phyloP scores from a whole-genome alignment of 176 grass and related monocot genomes.

The Eragrostis curvula region DNA sequence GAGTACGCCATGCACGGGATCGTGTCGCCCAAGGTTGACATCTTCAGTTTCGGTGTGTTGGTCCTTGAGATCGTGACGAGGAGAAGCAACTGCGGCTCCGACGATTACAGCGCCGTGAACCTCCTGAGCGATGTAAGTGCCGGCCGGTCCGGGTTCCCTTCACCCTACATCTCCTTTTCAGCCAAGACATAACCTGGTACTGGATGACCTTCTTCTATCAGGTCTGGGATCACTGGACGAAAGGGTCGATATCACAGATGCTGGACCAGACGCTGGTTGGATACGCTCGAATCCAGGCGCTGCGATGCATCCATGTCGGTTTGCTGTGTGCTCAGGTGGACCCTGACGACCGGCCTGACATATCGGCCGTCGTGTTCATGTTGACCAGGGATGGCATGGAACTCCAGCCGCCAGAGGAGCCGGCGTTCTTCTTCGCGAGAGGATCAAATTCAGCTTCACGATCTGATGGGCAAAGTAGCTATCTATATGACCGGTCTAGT shows the following conservation, averaged over 20 bases:
- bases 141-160: not conserved
- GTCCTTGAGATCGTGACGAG: conserved; percentile 53
- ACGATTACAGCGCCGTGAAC: conserved; percentile 1
- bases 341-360: conserved; percentile 51
- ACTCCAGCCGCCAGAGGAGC: conserved; percentile 42
- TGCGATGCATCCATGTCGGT: conserved; percentile 54
- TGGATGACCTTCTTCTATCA: not conserved
- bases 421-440: conserved; percentile 50
- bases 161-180: not conserved
- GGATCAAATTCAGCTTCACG: conserved; percentile 9
- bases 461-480: not conserved
- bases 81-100: conserved; percentile 36
- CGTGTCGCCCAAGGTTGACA: conserved; percentile 54
- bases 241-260: conserved; percentile 35
- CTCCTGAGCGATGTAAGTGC: conserved; percentile 47
- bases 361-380: conserved; percentile 59
- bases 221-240: conserved; percentile 55
- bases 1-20: conserved; percentile 5
- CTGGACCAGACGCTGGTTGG: conserved; percentile 11
- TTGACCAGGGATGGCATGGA: conserved; percentile 53
- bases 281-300: conserved; percentile 6
- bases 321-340: conserved; percentile 57
- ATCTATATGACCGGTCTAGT: not conserved
- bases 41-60: conserved; percentile 58
- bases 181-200: not conserved